phyloP scores from a whole-genome alignment of 768 basidiomycete genomes.

The Tulasnella sp. region DNA sequence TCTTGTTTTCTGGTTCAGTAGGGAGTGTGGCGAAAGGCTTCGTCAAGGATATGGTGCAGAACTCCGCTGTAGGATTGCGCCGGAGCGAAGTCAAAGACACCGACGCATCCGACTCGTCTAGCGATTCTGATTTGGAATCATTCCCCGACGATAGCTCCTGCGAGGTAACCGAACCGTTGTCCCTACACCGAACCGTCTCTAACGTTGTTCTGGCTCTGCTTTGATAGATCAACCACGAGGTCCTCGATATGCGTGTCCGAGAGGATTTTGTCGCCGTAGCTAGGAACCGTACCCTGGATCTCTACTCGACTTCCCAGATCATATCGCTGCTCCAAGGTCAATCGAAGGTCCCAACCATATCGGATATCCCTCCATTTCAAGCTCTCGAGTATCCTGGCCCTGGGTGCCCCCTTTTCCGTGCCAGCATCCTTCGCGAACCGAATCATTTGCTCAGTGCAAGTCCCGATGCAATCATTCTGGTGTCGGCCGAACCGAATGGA shows the following conservation, averaged over 20 bases:
- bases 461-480: not conserved
- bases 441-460: not conserved
- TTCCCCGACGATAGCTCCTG: not conserved
- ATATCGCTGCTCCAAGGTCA: not conserved
- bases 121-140: too few relatives aligned
- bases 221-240: not conserved
- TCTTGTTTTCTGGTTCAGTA: not conserved
- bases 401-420: not conserved
- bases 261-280: not conserved
- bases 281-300: not conserved
- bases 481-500: not conserved
- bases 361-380: not conserved
- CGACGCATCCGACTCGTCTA: not conserved
- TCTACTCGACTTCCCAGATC: not conserved
- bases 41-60: not conserved
- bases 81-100: not conserved
- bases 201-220: not conserved
- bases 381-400: not conserved
- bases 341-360: not conserved
- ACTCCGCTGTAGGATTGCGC: not conserved
- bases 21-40: not conserved
- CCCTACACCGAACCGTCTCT: not conserved
- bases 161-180: not conserved
- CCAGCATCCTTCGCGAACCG: not conserved
- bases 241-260: not conserved